Conservation (phyloP, 2,329 filamentous ascomycete species). For the Plectosphaerella cucumerina region DNA sequence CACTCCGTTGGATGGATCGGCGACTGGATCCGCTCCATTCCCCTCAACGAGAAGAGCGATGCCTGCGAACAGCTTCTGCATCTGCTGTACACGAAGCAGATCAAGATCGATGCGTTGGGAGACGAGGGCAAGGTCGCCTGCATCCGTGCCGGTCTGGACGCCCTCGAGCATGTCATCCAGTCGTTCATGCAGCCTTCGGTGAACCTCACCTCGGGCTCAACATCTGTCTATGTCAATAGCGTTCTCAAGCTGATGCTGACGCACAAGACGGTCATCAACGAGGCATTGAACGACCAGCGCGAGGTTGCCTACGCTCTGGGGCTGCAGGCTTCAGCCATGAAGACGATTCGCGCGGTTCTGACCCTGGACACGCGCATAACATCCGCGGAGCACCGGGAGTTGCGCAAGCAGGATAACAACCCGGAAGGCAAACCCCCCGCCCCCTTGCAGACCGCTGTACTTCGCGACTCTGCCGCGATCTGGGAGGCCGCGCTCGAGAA, state of each 20-base stretch:
- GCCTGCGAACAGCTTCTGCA: slow-evolving; percentile 76
- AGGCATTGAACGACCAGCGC: slow-evolving; percentile 35
- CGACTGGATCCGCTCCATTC: slow-evolving; percentile 73
- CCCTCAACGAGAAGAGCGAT: slow-evolving; percentile 69
- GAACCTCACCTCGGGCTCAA: slow-evolving; percentile 41
- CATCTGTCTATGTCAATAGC: slow-evolving; percentile 59
- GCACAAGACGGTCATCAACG: slow-evolving; percentile 56
- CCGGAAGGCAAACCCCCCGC: neutral
- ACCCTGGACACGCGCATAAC: slow-evolving; percentile 39
- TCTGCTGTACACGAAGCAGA: slow-evolving; percentile 66
- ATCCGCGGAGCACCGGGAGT: slow-evolving; percentile 28
- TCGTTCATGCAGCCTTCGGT: slow-evolving; percentile 44
- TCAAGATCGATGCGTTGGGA: slow-evolving; percentile 48
- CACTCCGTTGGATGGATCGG: slow-evolving; percentile 75
- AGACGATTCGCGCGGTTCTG: slow-evolving; percentile 50
- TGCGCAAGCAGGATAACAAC: slow-evolving; percentile 9
- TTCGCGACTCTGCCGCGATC: slow-evolving; percentile 67
- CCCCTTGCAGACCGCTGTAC: slow-evolving; percentile 62
- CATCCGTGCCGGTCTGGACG: slow-evolving; percentile 60
- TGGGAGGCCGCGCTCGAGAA: slow-evolving; percentile 74
- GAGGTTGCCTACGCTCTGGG: slow-evolving; percentile 34
- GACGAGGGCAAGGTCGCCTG: slow-evolving; percentile 56
- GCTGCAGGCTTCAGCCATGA: slow-evolving; percentile 41
- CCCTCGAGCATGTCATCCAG: slow-evolving; percentile 51
- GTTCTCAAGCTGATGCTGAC: slow-evolving; percentile 62